Evolutionary conservation across 306 rosid species (phyloP).

Genomic region (Quercus variabilis): DNA sequence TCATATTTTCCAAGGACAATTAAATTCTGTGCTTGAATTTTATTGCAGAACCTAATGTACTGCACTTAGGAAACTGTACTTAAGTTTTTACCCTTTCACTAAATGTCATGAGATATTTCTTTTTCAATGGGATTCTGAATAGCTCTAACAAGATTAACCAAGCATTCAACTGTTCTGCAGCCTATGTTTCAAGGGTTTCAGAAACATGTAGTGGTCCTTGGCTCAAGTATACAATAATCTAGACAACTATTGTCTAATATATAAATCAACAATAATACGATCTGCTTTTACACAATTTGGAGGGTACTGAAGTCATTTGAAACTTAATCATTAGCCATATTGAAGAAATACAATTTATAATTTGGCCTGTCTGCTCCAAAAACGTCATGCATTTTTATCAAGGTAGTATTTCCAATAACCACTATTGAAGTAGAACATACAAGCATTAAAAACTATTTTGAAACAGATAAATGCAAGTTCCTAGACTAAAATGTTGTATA

Average conservation of each 20-base stretch:
- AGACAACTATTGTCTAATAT: neutral
- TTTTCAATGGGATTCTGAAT: neutral
- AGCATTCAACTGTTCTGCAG: neutral
- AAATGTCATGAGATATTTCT: constrained; percentile 5
- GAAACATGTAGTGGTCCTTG: constrained; percentile 2
- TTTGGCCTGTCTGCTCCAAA: neutral
- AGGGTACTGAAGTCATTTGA: neutral
- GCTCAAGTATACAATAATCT: neutral
- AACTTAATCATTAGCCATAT: neutral
- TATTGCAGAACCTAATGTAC: too few relatives aligned
- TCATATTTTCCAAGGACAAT: too few relatives aligned
- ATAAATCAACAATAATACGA: constrained; percentile 1
- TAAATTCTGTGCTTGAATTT: too few relatives aligned
- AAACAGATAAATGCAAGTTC: neutral
- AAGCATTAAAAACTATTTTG: constrained; percentile 4
- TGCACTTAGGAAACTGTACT: too few relatives aligned
- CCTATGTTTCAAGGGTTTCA: constrained; percentile 4
- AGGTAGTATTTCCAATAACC: neutral
- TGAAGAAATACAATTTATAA: neutral
- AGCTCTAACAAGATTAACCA: neutral
- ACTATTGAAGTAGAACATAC: neutral
- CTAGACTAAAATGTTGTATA: neutral
- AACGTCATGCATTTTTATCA: neutral
- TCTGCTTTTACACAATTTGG: constrained; percentile 1
- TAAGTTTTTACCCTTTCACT: neutral